These are phyloP conservation scores for Syncephalastrum sp. DNA, from an alignment of 371 early-diverging fungal genomes.

Conservation along the genomic window DNA sequence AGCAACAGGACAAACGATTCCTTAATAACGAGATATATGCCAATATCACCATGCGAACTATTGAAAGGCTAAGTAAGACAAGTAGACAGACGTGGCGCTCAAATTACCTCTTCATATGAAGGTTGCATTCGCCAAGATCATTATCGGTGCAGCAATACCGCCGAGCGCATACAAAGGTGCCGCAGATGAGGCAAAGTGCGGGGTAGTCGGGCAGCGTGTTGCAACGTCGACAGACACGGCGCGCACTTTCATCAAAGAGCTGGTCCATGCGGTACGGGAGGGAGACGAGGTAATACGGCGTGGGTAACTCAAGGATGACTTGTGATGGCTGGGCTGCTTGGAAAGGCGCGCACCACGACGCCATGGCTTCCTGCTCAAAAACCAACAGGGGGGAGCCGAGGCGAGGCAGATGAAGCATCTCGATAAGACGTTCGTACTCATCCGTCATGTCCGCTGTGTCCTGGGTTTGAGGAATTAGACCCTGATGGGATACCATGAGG, in stretches of 20 bases:
- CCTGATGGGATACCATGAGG: conserved; percentile 42
- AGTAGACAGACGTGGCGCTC: not conserved
- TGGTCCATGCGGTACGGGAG: conserved; percentile 83
- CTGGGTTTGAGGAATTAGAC: conserved; percentile 37
- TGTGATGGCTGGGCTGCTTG: not conserved
- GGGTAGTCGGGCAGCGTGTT: conserved; percentile 82
- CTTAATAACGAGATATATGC: conserved; percentile 84
- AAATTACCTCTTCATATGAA: conserved; percentile 73
- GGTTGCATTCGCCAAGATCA: conserved; percentile 87
- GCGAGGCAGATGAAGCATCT: conserved; percentile 28
- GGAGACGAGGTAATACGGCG: conserved; percentile 63
- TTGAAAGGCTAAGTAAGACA: not conserved
- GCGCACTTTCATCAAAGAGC: conserved; percentile 79
- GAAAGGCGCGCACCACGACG: conserved; percentile 41
- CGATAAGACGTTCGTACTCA: conserved; percentile 39
- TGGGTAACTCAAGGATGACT: conserved; percentile 52
- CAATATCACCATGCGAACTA: conserved; percentile 92
- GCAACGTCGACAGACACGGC: conserved; percentile 80
- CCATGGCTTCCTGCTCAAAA: conserved; percentile 24
- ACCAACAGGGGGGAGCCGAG: conserved; percentile 21
- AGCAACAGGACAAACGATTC: conserved; percentile 78
- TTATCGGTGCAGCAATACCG: conserved; percentile 89
- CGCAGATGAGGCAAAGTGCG: conserved; percentile 92
- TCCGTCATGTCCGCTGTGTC: not conserved
- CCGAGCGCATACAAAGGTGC: conserved; percentile 88